Evolutionary conservation across 163 green algal genomes (phyloP).

Genomic region (Scenedesmus sp.): DNA sequence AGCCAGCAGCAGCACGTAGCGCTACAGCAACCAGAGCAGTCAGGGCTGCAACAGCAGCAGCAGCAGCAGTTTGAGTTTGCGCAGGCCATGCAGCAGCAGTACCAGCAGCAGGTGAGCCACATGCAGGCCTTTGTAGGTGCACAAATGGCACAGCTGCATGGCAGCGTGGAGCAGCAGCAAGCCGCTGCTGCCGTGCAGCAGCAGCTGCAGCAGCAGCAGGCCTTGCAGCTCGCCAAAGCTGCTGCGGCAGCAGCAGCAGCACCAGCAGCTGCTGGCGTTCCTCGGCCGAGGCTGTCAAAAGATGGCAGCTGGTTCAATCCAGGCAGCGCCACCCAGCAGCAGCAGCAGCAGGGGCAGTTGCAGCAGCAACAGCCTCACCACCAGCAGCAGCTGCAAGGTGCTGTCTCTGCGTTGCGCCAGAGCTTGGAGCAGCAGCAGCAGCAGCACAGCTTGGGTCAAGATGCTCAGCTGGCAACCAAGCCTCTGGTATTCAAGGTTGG

Average conservation of each 20-base stretch:
- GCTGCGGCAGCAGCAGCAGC: neutral
- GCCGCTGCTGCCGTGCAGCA: neutral
- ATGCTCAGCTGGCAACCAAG: neutral
- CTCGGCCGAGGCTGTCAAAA: neutral
- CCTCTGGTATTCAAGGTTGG: neutral
- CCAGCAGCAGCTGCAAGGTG: slow-evolving; percentile 5
- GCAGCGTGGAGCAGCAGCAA: neutral
- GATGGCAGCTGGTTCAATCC: slow-evolving; percentile 30
- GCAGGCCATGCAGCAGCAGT: slow-evolving; percentile 1
- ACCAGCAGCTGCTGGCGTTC: neutral
- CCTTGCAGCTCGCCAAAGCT: neutral
- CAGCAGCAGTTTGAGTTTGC: slow-evolving; percentile 42
- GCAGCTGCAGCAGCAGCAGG: slow-evolving; percentile 34
- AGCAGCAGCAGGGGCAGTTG: neutral
- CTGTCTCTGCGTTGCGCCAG: slow-evolving; percentile 23
- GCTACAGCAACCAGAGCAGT: slow-evolving; percentile 11
- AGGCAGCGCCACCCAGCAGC: neutral
- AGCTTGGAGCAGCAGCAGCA: slow-evolving; percentile 30
- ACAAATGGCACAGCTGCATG: slow-evolving; percentile 31
- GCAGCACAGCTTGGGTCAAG: neutral
- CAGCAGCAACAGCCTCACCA: slow-evolving; percentile 16
- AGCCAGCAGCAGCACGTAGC: neutral
- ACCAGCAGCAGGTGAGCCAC: slow-evolving; percentile 10
- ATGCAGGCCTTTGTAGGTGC: neutral
- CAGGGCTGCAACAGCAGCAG: neutral